Conservation (phyloP, 768 basidiomycete genomes). For the Tylopilus sp. region DNA sequence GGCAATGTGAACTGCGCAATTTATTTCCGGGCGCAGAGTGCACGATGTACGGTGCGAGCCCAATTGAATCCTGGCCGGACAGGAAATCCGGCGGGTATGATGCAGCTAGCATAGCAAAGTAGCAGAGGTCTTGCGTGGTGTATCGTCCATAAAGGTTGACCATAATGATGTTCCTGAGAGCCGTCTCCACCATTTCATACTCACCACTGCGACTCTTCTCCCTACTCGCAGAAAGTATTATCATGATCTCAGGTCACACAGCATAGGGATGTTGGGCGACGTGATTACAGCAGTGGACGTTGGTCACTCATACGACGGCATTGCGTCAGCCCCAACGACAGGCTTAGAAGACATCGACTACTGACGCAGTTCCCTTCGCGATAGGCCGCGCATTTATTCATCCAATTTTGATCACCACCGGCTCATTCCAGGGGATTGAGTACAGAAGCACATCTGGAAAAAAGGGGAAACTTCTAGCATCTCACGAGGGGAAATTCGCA, state of each 20-base stretch:
- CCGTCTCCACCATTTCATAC: background rate
- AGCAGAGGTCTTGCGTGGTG: too few species aligned
- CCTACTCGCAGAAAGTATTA: background rate
- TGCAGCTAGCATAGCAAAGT: too few species aligned
- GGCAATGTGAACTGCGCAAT: too few species aligned
- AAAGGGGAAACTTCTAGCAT: background rate
- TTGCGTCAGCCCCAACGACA: background rate
- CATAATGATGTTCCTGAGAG: too few species aligned
- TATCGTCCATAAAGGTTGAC: too few species aligned
- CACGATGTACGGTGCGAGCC: too few species aligned
- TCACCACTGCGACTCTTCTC: background rate
- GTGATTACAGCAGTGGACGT: background rate
- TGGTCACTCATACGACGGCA: background rate
- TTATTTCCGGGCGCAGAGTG: too few species aligned
- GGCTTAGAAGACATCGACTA: background rate
- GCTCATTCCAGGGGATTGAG: too few species aligned
- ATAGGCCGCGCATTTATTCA: background rate
- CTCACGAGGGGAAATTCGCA: too few species aligned
- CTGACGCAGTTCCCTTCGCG: background rate
- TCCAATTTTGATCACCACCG: background rate
- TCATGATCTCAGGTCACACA: background rate
- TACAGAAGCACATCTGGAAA: background rate
- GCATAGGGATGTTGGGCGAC: background rate
- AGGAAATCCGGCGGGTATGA: too few species aligned
- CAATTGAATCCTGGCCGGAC: too few species aligned